These are phyloP conservation scores for Torulaspora microellipsoides DNA, from an alignment of 805 yeast genomes.

Conservation along the genomic window DNA sequence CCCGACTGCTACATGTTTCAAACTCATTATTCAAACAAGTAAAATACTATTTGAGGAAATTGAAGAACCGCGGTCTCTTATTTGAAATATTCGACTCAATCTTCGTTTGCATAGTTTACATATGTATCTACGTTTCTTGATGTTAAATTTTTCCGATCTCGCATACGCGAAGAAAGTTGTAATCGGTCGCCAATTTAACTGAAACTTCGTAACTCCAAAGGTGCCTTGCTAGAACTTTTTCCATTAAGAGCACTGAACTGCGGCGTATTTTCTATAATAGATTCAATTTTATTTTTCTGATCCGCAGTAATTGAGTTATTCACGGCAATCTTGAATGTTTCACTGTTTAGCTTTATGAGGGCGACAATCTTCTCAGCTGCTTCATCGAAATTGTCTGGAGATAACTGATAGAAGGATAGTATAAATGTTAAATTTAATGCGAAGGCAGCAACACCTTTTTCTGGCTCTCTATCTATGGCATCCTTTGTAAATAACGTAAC, in stretches of 20 bases:
- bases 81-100: not conserved
- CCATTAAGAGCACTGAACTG: not conserved
- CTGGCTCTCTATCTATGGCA: slow-evolving; percentile 23
- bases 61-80: no score
- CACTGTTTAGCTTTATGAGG: slow-evolving; percentile 43
- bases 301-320: slow-evolving; percentile 35
- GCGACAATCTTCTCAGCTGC: slow-evolving; percentile 45
- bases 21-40: slow-evolving; percentile 14
- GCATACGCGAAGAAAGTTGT: not conserved
- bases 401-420: slow-evolving; percentile 34
- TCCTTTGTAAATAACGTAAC: slow-evolving; percentile 40
- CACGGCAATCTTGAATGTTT: slow-evolving; percentile 47
- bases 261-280: slow-evolving; percentile 14
- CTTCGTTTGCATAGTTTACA: no score
- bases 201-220: slow-evolving; percentile 7
- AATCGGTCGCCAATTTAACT: not conserved
- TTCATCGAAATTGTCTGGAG: slow-evolving; percentile 21
- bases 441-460: slow-evolving; percentile 4
- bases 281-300: slow-evolving; percentile 32
- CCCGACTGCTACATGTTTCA: slow-evolving; percentile 22
- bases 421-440: slow-evolving; percentile 33
- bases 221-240: not conserved
- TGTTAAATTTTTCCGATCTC: slow-evolving; percentile 2
- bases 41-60: no score
- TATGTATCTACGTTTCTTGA: no score